Conservation (phyloP, 2,329 filamentous ascomycete genomes). For the Orbilia brochopaga region DNA sequence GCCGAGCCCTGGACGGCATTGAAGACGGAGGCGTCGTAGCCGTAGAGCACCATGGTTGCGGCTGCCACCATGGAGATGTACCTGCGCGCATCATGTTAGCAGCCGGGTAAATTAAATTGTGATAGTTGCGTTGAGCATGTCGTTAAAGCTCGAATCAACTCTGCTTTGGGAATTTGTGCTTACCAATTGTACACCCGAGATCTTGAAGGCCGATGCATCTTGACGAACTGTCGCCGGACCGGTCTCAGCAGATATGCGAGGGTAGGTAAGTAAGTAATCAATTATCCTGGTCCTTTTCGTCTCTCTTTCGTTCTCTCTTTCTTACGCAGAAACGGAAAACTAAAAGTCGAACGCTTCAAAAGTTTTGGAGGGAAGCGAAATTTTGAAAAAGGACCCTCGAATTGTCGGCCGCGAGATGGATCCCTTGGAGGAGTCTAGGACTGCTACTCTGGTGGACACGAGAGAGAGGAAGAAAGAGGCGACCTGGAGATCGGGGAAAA, state of each 20-base stretch:
- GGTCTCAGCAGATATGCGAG: slow-evolving; percentile 22
- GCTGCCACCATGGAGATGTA: slow-evolving; percentile 74
- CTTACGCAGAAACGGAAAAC: background rate
- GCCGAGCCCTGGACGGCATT: slow-evolving; percentile 73
- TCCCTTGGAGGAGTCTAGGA: slow-evolving; percentile 47
- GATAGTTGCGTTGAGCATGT: slow-evolving; percentile 12
- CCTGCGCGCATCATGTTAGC: slow-evolving; percentile 58
- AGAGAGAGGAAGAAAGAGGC: slow-evolving; percentile 15
- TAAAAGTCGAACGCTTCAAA: slow-evolving; percentile 27
- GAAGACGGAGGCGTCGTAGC: slow-evolving; percentile 76
- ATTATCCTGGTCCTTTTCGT: too few relatives aligned
- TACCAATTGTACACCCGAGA: slow-evolving; percentile 62
- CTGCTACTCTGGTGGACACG: slow-evolving; percentile 41
- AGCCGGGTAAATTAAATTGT: background rate
- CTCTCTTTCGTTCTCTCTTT: background rate
- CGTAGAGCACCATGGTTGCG: slow-evolving; percentile 76
- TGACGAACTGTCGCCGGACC: slow-evolving; percentile 47
- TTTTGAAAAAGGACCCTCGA: slow-evolving; percentile 21
- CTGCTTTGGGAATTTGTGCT: slow-evolving; percentile 15
- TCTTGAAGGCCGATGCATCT: slow-evolving; percentile 58
- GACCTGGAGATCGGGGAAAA: slow-evolving; percentile 45
- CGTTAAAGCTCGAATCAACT: slow-evolving; percentile 5
- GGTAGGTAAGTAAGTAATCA: slow-evolving; percentile 4
- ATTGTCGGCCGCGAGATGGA: slow-evolving; percentile 28
- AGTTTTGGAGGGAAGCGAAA: slow-evolving; percentile 12